Conservation (phyloP, 1,284 basidiomycete genomes). For the Cutaneotrichosporon arboriforme region DNA sequence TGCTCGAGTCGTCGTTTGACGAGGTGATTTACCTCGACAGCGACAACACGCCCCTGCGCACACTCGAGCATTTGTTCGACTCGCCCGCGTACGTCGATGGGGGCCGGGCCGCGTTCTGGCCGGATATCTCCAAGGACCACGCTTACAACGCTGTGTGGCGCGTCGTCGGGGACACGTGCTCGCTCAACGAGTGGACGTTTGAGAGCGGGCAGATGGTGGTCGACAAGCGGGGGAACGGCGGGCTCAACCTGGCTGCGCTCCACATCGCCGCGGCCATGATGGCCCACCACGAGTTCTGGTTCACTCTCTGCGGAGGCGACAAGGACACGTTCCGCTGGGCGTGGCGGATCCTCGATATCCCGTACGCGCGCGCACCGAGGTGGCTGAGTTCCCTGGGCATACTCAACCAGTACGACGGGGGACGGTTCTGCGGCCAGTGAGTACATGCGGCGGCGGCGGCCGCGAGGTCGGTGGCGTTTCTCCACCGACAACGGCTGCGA, state of each 20-base stretch:
- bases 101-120: slow-evolving; percentile 52
- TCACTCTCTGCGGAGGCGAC: slow-evolving; percentile 47
- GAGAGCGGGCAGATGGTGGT: slow-evolving; percentile 51
- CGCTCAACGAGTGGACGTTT: slow-evolving; percentile 41
- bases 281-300: slow-evolving; percentile 49
- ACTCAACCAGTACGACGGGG: slow-evolving; percentile 22
- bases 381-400: slow-evolving; percentile 48
- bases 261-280: slow-evolving; percentile 43
- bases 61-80: slow-evolving; percentile 48
- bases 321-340: slow-evolving; percentile 52
- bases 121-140: slow-evolving; percentile 51
- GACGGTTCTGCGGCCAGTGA: slow-evolving; percentile 48
- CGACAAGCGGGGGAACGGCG: slow-evolving; percentile 50
- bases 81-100: slow-evolving; percentile 38
- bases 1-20: slow-evolving; percentile 48
- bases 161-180: slow-evolving; percentile 48
- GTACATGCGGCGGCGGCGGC: too few species aligned
- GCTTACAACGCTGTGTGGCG: slow-evolving; percentile 52
- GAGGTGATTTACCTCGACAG: slow-evolving; percentile 50
- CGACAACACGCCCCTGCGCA: slow-evolving; percentile 49
- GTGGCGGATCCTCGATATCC: slow-evolving; percentile 46
- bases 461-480: neutral
- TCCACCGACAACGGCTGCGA: neutral
- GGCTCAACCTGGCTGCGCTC: slow-evolving; percentile 51
- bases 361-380: slow-evolving; percentile 44